Evolutionary conservation across 2,329 filamentous ascomycete genomes (phyloP), one percentile per base, ranked within the genome.

Genomic region (Metarhizium guizhouense): DNA sequence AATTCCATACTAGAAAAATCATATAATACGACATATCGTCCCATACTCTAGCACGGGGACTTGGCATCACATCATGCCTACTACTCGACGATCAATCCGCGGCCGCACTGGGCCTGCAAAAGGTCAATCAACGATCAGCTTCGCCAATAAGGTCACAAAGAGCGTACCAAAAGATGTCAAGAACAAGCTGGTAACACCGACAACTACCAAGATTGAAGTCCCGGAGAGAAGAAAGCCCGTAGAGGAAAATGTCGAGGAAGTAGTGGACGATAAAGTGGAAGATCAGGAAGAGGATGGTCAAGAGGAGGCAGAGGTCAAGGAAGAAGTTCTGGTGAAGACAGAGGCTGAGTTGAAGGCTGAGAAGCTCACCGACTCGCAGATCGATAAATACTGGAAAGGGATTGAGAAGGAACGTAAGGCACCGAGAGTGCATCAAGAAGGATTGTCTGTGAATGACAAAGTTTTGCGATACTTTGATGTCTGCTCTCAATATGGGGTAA

Each of bases 381-480:
- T 97, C 59, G 81, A 81, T 63, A 78, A 76, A 65, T 96, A 96
- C 69, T 96, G 91, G 91, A 76, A 76, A 61, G 70, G 70, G 11
- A 83, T 93, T 61, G 90, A 96, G 74, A 74, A 75, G 45, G 78
- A 84, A 64, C 79, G 90, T 62, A 79, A 78, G 57, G 82, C 88
- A 18, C 81, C 82, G 47, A 76, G 87, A 63, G 84, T 95, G 40
- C 94, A 97, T 66, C 90, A 95, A 72, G 72, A 86, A 63, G 85
- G 78, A 2, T 67, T 97, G 62, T 80, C 77, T 11, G 62, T 88
- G 49, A 79, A 87, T 55, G 92, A 97, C 77, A 96, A 93, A 76
- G 84, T 97, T 30, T 72, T 97, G 64, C 79, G 93, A 60, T 89
- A 96, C 68, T 99, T 94, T 72, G 94, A 99, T 69, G 87, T 95